Evolutionary conservation across 306 rosid genomes (phyloP).

Genomic region (Malus sylvestris): DNA sequence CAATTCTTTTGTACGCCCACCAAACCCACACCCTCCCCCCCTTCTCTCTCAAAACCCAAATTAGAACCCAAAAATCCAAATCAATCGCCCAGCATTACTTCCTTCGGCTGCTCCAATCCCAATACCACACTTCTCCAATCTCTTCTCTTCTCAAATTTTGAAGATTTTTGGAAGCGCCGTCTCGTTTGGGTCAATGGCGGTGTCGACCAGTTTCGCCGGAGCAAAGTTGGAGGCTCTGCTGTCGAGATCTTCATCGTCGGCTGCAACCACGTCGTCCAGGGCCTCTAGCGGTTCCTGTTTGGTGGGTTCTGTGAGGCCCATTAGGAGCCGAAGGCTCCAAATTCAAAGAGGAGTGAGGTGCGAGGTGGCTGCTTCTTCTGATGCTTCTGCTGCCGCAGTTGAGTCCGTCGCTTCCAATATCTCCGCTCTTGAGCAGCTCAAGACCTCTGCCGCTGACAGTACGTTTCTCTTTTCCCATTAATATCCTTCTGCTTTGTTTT

Average conservation of each 20-base stretch:
- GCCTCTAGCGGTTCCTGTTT: conserved; percentile 15
- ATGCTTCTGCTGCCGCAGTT: conserved; percentile 23
- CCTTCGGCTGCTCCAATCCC: neutral
- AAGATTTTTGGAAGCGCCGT: neutral
- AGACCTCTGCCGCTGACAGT: conserved; percentile 86
- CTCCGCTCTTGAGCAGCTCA: conserved; percentile 89
- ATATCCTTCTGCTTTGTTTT: neutral
- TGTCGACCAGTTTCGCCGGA: conserved; percentile 34
- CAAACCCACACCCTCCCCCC: neutral
- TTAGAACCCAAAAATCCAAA: neutral
- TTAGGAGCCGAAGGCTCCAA: conserved; percentile 18
- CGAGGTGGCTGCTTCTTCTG: conserved; percentile 48
- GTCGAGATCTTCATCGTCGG: conserved; percentile 11
- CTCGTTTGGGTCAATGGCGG: conserved; percentile 28
- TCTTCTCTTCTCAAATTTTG: neutral
- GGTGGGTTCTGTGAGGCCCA: conserved; percentile 26
- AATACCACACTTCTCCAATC: neutral
- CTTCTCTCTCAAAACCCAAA: neutral
- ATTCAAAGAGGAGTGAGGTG: conserved; percentile 63
- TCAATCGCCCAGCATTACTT: neutral
- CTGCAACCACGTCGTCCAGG: conserved; percentile 27
- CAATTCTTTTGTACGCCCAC: neutral
- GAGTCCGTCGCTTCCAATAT: conserved; percentile 18
- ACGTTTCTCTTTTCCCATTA: conserved; percentile 3
- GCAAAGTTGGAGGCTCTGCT: conserved; percentile 32